Conservation (phyloP, 2,329 filamentous ascomycete species). For the Phaeosphaeriaceae sp. region DNA sequence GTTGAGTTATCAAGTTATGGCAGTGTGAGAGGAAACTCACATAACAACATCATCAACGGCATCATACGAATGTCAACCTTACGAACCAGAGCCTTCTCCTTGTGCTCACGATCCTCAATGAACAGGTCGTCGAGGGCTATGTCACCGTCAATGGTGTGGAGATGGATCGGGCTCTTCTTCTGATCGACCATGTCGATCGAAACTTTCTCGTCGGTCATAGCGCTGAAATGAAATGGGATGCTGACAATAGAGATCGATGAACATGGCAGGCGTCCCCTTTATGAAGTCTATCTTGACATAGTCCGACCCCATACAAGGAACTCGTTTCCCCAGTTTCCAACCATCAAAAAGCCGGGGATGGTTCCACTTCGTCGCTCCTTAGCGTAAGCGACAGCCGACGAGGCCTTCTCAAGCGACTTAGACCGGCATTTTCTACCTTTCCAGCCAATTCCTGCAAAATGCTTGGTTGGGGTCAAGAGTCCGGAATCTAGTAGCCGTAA, state of each 20-base stretch:
- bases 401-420: background rate
- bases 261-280: background rate
- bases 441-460: background rate
- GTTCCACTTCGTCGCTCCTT: background rate
- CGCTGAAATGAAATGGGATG: background rate
- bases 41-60: constrained; percentile 70
- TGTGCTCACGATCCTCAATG: background rate
- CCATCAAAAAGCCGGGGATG: background rate
- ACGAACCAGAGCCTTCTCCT: constrained; percentile 65
- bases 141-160: background rate
- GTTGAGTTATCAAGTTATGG: too few relatives aligned
- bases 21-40: background rate
- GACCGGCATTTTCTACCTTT: background rate
- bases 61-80: constrained; percentile 73
- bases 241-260: background rate
- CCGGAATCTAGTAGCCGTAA: background rate
- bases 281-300: background rate
- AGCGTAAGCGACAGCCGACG: constrained; percentile 19
- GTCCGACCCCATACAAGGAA: background rate
- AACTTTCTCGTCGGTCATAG: background rate
- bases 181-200: background rate
- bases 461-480: background rate
- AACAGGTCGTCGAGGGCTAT: background rate
- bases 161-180: background rate
- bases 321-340: background rate